A percentile compares a stretch with the other conserved stretches of the same genome.
Evolutionary conservation across 2,329 filamentous ascomycete genomes (phyloP).

Genomic region (Myrmaecium sp.): DNA sequence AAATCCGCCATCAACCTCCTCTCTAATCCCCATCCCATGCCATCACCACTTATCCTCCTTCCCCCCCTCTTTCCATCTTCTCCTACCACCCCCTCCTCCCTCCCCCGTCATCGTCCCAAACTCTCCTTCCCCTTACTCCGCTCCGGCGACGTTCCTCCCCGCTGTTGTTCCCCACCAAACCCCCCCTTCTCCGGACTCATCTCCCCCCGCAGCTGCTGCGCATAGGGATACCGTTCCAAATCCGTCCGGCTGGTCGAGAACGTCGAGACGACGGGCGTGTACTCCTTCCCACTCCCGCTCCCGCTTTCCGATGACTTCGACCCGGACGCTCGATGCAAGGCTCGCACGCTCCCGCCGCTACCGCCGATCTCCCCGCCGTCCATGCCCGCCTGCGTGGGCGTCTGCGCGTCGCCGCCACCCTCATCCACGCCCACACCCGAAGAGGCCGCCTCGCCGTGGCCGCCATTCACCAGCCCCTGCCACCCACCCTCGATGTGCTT

Average conservation of each 20-base stretch:
- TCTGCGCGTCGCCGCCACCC: constrained; percentile 20
- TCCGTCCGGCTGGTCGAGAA: constrained; percentile 36
- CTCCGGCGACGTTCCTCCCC: neutral
- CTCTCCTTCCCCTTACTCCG: no score
- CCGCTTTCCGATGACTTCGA: no score
- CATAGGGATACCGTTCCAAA: constrained; percentile 29
- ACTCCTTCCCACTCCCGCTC: constrained; percentile 6
- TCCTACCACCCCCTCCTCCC: no score
- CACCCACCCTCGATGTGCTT: constrained; percentile 86
- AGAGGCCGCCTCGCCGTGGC: no score
- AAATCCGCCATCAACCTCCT: no score
- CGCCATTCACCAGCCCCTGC: constrained; percentile 24
- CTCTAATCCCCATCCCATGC: no score
- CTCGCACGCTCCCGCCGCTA: constrained; percentile 2
- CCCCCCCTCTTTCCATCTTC: no score
- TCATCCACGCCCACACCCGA: no score
- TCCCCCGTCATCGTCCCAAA: no score
- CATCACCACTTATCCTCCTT: no score
- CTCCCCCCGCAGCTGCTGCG: constrained; percentile 24
- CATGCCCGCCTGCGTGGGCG: constrained; percentile 22
- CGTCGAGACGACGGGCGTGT: constrained; percentile 31
- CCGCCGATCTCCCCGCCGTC: constrained; percentile 6
- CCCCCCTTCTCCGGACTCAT: neutral
- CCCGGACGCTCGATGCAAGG: neutral
- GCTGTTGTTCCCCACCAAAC: neutral